A percentile compares a stretch with the other conserved stretches of the same genome.
Conservation (phyloP, 805 yeast species). For the Helenozyma baotianmanensis region DNA sequence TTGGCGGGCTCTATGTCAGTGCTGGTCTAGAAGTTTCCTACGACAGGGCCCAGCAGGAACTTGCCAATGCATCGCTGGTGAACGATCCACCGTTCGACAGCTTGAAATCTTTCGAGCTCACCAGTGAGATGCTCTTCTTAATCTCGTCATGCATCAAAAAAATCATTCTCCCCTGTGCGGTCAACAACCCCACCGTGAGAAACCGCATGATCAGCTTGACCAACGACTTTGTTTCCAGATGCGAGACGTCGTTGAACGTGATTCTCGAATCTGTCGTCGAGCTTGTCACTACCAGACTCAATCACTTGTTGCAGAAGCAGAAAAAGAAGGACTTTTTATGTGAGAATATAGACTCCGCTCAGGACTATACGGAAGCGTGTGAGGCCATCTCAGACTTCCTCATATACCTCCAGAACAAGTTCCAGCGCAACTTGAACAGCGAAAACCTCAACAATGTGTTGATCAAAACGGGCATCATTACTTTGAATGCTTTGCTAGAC, state of each 20-base stretch:
- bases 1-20: conserved; percentile 72
- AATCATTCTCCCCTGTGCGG: conserved; percentile 70
- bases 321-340: conserved; percentile 65
- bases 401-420: conserved; percentile 35
- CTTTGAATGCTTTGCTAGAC: conserved; percentile 54
- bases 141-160: conserved; percentile 70
- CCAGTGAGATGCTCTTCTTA: conserved; percentile 59
- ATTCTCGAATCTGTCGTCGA: conserved; percentile 58
- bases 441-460: conserved; percentile 49
- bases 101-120: conserved; percentile 45
- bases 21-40: conserved; percentile 70
- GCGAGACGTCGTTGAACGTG: conserved; percentile 63
- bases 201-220: conserved; percentile 57
- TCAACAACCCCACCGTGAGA: conserved; percentile 52
- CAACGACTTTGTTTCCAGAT: conserved; percentile 53
- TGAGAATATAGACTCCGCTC: conserved; percentile 35
- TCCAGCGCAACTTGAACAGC: conserved; percentile 31
- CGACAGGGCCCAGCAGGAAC: conserved; percentile 36
- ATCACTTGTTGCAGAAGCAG: conserved; percentile 52
- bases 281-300: conserved; percentile 48
- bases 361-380: conserved; percentile 69
- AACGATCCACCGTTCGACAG: conserved; percentile 41
- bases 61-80: conserved; percentile 18
- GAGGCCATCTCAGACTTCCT: conserved; percentile 56
- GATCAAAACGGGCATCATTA: conserved; percentile 51